Evolutionary conservation across 495 filamentous ascomycete species (phyloP), one percentile per base, ranked within the genome.

Genomic region (Staphylotrichum longicolle): DNA sequence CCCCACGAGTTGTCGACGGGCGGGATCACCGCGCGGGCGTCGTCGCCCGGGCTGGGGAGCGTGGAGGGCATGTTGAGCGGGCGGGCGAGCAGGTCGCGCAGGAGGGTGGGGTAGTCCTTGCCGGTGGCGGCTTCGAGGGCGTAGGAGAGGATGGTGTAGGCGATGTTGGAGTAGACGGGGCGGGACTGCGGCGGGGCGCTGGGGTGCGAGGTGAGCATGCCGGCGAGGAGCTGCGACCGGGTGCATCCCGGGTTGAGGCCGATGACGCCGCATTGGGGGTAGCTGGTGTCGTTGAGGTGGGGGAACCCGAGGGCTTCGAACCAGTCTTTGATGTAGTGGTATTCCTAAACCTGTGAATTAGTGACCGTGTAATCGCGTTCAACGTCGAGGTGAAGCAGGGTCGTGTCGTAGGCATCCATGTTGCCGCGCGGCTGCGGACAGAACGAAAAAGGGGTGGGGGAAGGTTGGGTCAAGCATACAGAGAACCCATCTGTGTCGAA

Each of bases 31-130:
- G 63, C 66, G 0, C 59, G 63, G 5, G 62, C 55, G 45, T 67
- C 58, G 32, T 63, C 63, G 3, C 64, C 65, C 5, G 71, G 73
- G 7, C 63, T 62, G 5, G 63, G 34, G 4, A 65, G 63, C 4
- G 71, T 77, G 7, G 55, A 63, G 0, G 66, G 64, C 68, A 84
- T 68, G 7, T 68, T 64, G 9, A 83, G 65, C 1, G 78, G 75
- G n/a, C 65, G 51, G 10, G 74, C 68, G 8, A 82, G 62, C 10
- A 62, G 59, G 1, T 74, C 66, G 35, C 68, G 54, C n/a, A 83
- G 60, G n/a, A 79, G 66, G 7, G 51, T 30, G 14, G 51, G 2
- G 35, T 54, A 54, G 35, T 54, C 11, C 15, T 54, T 54, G 37
- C 51, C 51, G n/a, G 51, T 54, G n/a, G 35, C 35, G 7, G 35